phyloP scores from a whole-genome alignment of 164 flowering plant species.

The Akebia trifoliata region DNA sequence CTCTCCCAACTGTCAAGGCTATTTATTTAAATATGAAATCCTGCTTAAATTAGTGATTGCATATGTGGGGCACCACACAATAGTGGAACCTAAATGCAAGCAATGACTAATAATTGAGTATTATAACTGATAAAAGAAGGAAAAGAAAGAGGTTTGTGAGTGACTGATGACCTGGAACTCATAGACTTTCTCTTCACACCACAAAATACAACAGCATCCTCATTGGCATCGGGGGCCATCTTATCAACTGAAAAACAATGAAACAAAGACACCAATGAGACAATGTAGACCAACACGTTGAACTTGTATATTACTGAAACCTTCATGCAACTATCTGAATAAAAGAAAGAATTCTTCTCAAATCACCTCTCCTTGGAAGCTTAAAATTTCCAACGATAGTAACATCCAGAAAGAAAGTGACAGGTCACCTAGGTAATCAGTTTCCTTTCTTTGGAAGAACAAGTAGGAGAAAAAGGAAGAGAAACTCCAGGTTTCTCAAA shows the following conservation, averaged over 20 bases:
- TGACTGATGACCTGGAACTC: constrained; percentile 35
- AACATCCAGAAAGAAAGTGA: too few species aligned
- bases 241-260: constrained; percentile 34
- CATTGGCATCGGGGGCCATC: constrained; percentile 17
- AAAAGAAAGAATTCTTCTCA: neutral
- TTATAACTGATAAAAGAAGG: neutral
- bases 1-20: too few species aligned
- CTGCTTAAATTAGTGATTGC: too few species aligned
- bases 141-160: neutral
- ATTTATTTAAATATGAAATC: too few species aligned
- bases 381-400: too few species aligned
- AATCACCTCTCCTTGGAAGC: too few species aligned
- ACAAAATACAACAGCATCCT: constrained; percentile 21
- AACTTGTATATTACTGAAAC: neutral
- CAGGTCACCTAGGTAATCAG: too few species aligned
- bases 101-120: neutral
- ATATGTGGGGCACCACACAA: too few species aligned
- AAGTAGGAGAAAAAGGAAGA: too few species aligned
- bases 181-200: constrained; percentile 46
- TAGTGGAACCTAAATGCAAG: too few species aligned
- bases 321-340: constrained; percentile 2
- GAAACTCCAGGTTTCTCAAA: too few species aligned
- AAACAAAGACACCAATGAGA: constrained; percentile 13
- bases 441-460: too few species aligned
- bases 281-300: constrained; percentile 2